Evolutionary conservation across 495 filamentous ascomycete species (phyloP).

Genomic region (Lasiosphaeria hispida): DNA sequence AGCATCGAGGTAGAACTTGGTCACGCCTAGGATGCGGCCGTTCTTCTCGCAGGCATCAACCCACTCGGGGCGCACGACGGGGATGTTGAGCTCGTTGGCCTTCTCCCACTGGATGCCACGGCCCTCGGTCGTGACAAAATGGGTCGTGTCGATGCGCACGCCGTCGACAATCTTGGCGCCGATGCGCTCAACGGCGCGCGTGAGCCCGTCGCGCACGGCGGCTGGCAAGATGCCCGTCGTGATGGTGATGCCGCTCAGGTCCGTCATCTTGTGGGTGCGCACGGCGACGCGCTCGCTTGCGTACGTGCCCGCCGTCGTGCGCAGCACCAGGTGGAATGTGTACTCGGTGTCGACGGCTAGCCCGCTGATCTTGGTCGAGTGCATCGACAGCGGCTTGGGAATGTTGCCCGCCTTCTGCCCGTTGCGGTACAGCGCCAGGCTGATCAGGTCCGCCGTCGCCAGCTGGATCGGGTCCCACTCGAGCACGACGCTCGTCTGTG

Average conservation of each 20-base stretch:
- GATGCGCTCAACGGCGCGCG: conserved; percentile 76
- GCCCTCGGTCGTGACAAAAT: conserved; percentile 98
- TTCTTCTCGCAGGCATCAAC: conserved; percentile 90
- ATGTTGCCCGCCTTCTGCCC: conserved; percentile 93
- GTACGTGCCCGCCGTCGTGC: conserved; percentile 86
- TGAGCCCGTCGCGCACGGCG: conserved; percentile 68
- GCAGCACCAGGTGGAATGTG: conserved; percentile 86
- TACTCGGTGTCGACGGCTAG: conserved; percentile 94
- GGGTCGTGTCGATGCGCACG: conserved; percentile 95
- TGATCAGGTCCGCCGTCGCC: conserved; percentile 85
- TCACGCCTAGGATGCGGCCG: conserved; percentile 88
- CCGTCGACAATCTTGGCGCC: conserved; percentile 88
- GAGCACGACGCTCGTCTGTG: conserved; percentile 93
- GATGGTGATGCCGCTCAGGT: conserved; percentile 92
- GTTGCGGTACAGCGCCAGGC: conserved; percentile 88
- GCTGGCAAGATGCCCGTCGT: conserved; percentile 84
- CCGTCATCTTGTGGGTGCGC: conserved; percentile 97
- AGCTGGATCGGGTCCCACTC: conserved; percentile 97
- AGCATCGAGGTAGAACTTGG: conserved; percentile 92
- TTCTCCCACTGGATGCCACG: conserved; percentile 89
- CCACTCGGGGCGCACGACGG: conserved; percentile 97
- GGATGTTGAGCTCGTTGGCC: conserved; percentile 96
- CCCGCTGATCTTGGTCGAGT: conserved; percentile 95
- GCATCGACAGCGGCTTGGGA: conserved; percentile 77
- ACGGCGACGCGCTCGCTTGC: conserved; percentile 79